Evolutionary conservation across 805 yeast species (phyloP), one percentile per base, ranked within the genome.

Genomic region (Sungouiella thailandica): DNA sequence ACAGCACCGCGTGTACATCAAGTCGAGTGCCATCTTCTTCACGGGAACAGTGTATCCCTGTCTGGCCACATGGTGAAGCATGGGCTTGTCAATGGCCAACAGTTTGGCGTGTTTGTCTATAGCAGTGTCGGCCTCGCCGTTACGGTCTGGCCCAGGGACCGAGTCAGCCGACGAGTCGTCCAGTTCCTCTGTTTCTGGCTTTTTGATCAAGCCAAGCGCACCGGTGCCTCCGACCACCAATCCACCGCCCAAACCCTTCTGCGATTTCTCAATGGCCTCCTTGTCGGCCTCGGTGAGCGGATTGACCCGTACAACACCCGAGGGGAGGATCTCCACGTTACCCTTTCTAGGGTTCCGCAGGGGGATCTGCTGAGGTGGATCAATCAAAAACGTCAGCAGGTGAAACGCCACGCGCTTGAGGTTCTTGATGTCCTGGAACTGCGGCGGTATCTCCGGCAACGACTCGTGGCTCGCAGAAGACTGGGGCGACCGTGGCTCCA

Each of bases 1-100:
- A 55, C 97, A 89, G 57, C 97, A 90, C 44, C 97, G 68, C 1
- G 96, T 86, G 58, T 89, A 89, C 50, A 90, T 68, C 29, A 78
- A 72, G 47, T 86, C 96, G 34, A 83, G 71, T 1, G 71, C 70
- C 71, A 66, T 66, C 35, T 64, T 65, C 40, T 63, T 51, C 9
- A 62, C 56, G 2, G 70, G 70, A 1, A 46, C 52, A 10, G 56
- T 45, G 41, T 62, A 64, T 4, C 45, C 44, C 7, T 28, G 36
- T 12, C 22, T 19, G 3, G 26, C 4, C 7, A 22, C 20, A 13
- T 29, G 32, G 16, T 27, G 33, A 9, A 36, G 19, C 34, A 40
- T 35, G 4, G 49, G 37, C 20, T 43, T 43, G 17, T 45, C 49
- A n/a, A 45, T 38, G 7, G 34, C 37, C 12, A 44, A 24, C 11